Percentiles rank a stretch among this genome's conserved stretches.
Evolutionary conservation across 192 early-diverging fungal species (phyloP).

Genomic region (Linnemannia exigua): DNA sequence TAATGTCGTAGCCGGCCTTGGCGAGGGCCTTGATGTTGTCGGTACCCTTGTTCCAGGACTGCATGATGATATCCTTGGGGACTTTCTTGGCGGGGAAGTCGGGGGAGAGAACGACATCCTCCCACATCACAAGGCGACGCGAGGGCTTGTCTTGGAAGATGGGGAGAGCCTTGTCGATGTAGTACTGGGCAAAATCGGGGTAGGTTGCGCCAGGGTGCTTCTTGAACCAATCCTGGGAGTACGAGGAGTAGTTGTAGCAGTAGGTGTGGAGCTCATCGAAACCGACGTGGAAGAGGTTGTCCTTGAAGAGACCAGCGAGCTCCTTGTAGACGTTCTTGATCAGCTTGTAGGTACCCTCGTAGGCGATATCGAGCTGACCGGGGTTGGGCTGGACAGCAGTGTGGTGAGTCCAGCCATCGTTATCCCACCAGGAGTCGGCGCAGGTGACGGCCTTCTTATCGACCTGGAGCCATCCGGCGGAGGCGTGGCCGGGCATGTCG

Average conservation of each 20-base stretch:
- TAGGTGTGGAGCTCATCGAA: conserved; percentile 79
- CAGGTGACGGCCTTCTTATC: conserved; percentile 74
- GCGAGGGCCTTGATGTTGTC: conserved; percentile 68
- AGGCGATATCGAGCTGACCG: conserved; percentile 83
- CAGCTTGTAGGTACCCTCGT: conserved; percentile 68
- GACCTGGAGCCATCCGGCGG: conserved; percentile 63
- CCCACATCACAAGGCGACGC: conserved; percentile 80
- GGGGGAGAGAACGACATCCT: conserved; percentile 67
- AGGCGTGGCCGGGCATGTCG: conserved; percentile 87
- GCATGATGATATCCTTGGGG: conserved; percentile 69
- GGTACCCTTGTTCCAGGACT: conserved; percentile 78
- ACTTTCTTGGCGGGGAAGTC: conserved; percentile 62
- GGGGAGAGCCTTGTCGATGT: conserved; percentile 66
- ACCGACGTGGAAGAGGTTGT: conserved; percentile 81
- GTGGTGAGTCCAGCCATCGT: conserved; percentile 68
- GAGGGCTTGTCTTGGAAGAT: conserved; percentile 60
- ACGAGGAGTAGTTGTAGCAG: conserved; percentile 74
- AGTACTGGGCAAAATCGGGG: conserved; percentile 61
- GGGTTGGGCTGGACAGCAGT: conserved; percentile 81
- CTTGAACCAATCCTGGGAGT: conserved; percentile 53
- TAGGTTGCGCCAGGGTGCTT: conserved; percentile 46
- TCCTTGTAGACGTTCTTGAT: conserved; percentile 74
- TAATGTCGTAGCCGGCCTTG: conserved; percentile 72
- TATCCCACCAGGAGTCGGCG: conserved; percentile 70
- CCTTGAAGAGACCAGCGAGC: conserved; percentile 69